Conservation (phyloP, 2,329 filamentous ascomycete genomes). For the Diplodia corticola region DNA sequence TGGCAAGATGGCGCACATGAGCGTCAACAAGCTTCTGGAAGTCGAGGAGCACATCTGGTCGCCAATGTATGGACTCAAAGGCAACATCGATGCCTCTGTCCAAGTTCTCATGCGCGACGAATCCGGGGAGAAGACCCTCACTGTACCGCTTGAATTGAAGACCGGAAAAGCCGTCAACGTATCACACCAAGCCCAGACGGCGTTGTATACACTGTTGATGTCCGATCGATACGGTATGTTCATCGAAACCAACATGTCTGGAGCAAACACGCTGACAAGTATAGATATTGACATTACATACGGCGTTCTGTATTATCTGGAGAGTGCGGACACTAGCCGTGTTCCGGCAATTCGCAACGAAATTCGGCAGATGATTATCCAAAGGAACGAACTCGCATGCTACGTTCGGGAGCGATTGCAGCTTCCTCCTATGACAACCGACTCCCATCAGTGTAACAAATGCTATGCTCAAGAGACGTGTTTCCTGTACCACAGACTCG, state of each 20-base stretch:
- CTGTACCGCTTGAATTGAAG: conserved; percentile 93
- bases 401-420: conserved; percentile 80
- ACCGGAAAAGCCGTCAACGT: conserved; percentile 79
- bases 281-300: conserved; percentile 83
- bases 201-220: conserved; percentile 86
- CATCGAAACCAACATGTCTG: neutral
- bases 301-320: conserved; percentile 92
- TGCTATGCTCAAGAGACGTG: conserved; percentile 92
- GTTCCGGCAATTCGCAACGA: conserved; percentile 85
- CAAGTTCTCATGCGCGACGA: conserved; percentile 79
- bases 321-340: conserved; percentile 80
- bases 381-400: conserved; percentile 85
- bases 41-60: conserved; percentile 99
- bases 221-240: conserved; percentile 78
- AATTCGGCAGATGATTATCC: conserved; percentile 93
- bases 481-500: conserved; percentile 89
- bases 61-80: conserved; percentile 94
- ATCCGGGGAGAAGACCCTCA: conserved; percentile 66
- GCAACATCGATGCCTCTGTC: conserved; percentile 95
- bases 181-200: conserved; percentile 88
- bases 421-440: conserved; percentile 83
- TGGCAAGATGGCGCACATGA: conserved; percentile 74
- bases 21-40: conserved; percentile 89
- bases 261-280: conserved; percentile 24
- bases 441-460: conserved; percentile 74